Evolutionary conservation across 129 eudicot genomes (phyloP).

Genomic region (Lactuca sativa): DNA sequence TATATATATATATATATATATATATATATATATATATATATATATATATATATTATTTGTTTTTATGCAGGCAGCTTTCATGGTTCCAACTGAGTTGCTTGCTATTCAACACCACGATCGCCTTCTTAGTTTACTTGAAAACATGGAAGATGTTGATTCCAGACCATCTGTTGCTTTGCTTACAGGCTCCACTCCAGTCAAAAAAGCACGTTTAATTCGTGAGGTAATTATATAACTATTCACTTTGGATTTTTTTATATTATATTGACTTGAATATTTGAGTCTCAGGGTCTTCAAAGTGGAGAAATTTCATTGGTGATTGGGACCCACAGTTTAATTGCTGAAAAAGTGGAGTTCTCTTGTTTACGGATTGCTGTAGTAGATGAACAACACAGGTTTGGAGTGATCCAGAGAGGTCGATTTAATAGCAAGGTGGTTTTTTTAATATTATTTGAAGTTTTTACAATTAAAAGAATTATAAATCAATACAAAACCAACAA

Average conservation of each 20-base stretch:
- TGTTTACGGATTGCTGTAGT: conserved; percentile 80
- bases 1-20: conserved; percentile 6
- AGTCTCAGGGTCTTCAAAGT: conserved; percentile 70
- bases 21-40: neutral
- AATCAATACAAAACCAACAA: too few relatives aligned
- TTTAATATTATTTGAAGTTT: neutral
- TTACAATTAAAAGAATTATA: too few relatives aligned
- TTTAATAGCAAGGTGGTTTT: conserved; percentile 82
- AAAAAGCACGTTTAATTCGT: conserved; percentile 69
- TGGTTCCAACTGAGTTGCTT: conserved; percentile 98
- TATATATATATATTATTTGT: neutral
- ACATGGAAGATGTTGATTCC: conserved; percentile 46
- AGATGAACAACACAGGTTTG: conserved; percentile 97
- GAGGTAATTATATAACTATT: conserved; percentile 39
- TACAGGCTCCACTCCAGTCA: conserved; percentile 88
- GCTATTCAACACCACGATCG: conserved; percentile 90
- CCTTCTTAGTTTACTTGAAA: conserved; percentile 61
- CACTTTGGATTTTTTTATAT: conserved; percentile 1
- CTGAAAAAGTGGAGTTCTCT: conserved; percentile 80
- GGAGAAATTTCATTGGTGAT: conserved; percentile 82
- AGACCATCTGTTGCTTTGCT: conserved; percentile 83
- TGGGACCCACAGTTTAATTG: conserved; percentile 93
- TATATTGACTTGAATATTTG: conserved; percentile 7
- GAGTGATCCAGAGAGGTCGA: conserved; percentile 94
- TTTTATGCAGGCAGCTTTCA: conserved; percentile 76